Percentiles rank a stretch among this genome's conserved stretches.
These are phyloP conservation scores for Fusarium sp. DNA, from an alignment of 2,329 filamentous ascomycete genomes.

Conservation along the genomic window DNA sequence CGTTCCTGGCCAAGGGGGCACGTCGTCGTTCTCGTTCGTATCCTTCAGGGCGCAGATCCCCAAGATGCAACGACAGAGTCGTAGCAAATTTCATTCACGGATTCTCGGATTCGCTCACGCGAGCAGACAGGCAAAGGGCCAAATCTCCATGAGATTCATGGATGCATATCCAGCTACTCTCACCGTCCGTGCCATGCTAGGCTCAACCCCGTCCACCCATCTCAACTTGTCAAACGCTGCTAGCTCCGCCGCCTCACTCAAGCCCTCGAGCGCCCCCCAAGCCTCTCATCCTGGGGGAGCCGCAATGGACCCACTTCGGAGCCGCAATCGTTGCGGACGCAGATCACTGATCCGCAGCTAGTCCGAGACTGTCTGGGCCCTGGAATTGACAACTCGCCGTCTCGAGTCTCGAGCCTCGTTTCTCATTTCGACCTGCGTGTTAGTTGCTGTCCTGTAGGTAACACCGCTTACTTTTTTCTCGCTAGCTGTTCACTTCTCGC, in stretches of 20 bases:
- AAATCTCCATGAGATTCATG: slow-evolving; percentile 10
- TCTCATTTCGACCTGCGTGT: slow-evolving; percentile 24
- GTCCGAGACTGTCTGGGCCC: slow-evolving; percentile 21
- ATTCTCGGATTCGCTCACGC: slow-evolving; percentile 30
- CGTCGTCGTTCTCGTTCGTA: neutral
- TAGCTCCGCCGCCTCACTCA: slow-evolving; percentile 13
- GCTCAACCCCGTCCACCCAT: neutral
- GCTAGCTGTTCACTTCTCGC: neutral
- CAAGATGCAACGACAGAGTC: neutral
- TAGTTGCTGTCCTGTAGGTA: slow-evolving; percentile 1
- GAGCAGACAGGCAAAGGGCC: slow-evolving; percentile 12
- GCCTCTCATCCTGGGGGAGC: slow-evolving; percentile 40
- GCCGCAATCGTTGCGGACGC: slow-evolving; percentile 43
- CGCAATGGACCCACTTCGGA: slow-evolving; percentile 45
- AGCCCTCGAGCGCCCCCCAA: neutral
- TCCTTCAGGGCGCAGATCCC: neutral
- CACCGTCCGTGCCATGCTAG: slow-evolving; percentile 30
- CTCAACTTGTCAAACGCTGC: slow-evolving; percentile 28
- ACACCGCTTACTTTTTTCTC: slow-evolving; percentile 1
- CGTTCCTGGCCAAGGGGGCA: neutral
- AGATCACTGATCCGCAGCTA: slow-evolving; percentile 47
- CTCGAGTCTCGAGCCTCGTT: slow-evolving; percentile 25
- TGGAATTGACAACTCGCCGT: slow-evolving; percentile 32
- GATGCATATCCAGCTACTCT: neutral
- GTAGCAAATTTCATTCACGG: slow-evolving; percentile 19